Evolutionary conservation across 352 stramenopile species (phyloP), one percentile per base, ranked within the genome.

Genomic region (Pythium grandisporangium): DNA sequence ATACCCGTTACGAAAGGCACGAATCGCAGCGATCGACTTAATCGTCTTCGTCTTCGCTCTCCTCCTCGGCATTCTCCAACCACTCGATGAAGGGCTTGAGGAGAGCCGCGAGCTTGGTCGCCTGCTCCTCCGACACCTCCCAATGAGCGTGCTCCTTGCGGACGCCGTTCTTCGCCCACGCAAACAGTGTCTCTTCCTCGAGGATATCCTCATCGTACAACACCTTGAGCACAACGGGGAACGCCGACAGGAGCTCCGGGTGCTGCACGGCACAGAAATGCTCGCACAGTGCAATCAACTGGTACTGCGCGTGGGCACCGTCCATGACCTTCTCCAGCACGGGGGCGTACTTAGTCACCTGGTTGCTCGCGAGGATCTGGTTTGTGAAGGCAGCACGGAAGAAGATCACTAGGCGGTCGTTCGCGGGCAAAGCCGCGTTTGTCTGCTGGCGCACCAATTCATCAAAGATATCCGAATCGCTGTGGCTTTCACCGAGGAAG

Each of bases 191-290:
- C 40, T 98, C 93, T 53, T 99, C 96, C 29, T 98, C 86, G 12
- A 99, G 56, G 11, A 97, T 54, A 52, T 98, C 96, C 41, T 97
- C 86, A 55, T 98, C 96, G 68, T 98, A 98, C 6, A 98, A 53
- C 12, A 97, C 68, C 79, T 98, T 98, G 19, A 98, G 65, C 22
- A 98, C 64, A 29, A 98, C 85, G 23, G 95, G 85, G 63, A 98
- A 98, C 32, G 76, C 74, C 22, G 53, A 57, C 16, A 72, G 48
- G 14, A 94, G 48, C 21, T 76, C 59, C 14, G 89, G 72, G 48
- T 94, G 79, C 58, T 96, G 79, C 10, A 96, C 84, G 5, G 75
- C 83, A 47, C 82, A 97, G 33, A 98, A 84, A 37, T 88, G 70
- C 59, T 98, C 92, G 16, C 73, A 70, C 8, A 95, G 66, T 22